phyloP scores from a whole-genome alignment of 2,329 filamentous ascomycete species.

The Dactylellina sp. region DNA sequence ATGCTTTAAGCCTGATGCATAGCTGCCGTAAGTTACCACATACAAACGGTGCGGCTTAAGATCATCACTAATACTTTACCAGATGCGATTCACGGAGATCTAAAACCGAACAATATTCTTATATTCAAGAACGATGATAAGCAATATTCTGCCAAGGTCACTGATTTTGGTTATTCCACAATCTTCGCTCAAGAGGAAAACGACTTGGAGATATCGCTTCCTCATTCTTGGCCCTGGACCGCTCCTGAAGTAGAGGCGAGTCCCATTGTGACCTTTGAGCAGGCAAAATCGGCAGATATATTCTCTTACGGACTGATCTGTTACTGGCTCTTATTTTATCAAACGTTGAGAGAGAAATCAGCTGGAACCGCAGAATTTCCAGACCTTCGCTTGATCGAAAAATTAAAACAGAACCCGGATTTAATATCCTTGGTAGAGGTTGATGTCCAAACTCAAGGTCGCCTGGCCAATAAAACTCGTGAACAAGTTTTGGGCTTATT shows the following conservation, averaged over 20 bases:
- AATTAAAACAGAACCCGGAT: background rate
- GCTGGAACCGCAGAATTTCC: background rate
- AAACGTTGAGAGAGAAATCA: background rate
- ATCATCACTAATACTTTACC: background rate
- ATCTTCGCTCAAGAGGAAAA: constrained; percentile 8
- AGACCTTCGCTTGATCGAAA: background rate
- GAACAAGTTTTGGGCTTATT: background rate
- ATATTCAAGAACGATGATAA: constrained; percentile 7
- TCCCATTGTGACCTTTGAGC: constrained; percentile 2
- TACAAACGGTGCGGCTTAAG: too few species aligned
- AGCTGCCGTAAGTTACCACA: constrained; percentile 1
- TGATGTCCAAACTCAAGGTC: background rate
- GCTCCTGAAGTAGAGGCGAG: constrained; percentile 10
- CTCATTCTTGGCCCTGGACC: constrained; percentile 14
- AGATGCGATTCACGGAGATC: constrained; percentile 15
- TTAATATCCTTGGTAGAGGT: background rate
- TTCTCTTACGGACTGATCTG: constrained; percentile 15
- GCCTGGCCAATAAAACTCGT: background rate
- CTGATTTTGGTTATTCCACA: constrained; percentile 13
- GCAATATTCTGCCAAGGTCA: constrained; percentile 9
- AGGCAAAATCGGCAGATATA: constrained; percentile 10
- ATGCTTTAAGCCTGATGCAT: constrained; percentile 7
- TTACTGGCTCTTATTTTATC: constrained; percentile 17
- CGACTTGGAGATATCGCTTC: background rate
- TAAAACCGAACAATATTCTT: constrained; percentile 19